These are phyloP conservation scores for Podaxis sp. DNA, from an alignment of 768 basidiomycete genomes.

Conservation along the genomic window DNA sequence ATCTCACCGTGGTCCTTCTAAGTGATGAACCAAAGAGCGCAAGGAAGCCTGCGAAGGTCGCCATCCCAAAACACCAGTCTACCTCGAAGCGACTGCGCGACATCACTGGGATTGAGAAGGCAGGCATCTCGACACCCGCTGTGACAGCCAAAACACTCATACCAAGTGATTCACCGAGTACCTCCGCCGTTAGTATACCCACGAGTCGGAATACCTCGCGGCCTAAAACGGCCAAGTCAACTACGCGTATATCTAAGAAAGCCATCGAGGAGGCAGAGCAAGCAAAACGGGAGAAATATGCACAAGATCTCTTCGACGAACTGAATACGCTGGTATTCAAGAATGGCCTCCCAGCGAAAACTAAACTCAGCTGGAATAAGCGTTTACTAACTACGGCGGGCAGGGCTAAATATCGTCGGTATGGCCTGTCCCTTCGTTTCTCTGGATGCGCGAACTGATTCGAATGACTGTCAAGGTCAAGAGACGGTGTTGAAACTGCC, in stretches of 20 bases:
- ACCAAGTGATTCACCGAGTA: not conserved
- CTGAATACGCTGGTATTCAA: slow-evolving; percentile 61
- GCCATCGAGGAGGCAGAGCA: slow-evolving; percentile 47
- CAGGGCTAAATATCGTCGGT: slow-evolving; percentile 66
- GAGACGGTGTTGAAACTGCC: slow-evolving; percentile 56
- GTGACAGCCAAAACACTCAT: not conserved
- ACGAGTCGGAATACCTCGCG: not conserved
- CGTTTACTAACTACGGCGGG: slow-evolving; percentile 69
- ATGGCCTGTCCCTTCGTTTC: slow-evolving; percentile 12
- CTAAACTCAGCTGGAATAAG: slow-evolving; percentile 66
- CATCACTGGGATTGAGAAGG: slow-evolving; percentile 17
- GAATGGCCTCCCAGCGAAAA: slow-evolving; percentile 49
- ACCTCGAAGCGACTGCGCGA: slow-evolving; percentile 1
- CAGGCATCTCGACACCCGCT: not conserved
- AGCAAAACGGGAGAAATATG: slow-evolving; percentile 48
- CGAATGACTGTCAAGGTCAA: slow-evolving; percentile 36
- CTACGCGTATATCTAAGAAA: slow-evolving; percentile 32
- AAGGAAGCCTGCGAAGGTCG: slow-evolving; percentile 40
- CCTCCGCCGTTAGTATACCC: not conserved
- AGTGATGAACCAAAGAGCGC: slow-evolving; percentile 52
- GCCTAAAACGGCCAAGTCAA: slow-evolving; percentile 11
- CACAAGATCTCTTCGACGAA: slow-evolving; percentile 56
- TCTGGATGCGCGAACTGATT: not conserved
- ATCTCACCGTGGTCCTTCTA: not conserved
- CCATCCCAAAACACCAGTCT: not conserved